Evolutionary conservation across 768 basidiomycete species (phyloP), one percentile per base, ranked within the genome.

Genomic region (Pisolithus marmoratus): DNA sequence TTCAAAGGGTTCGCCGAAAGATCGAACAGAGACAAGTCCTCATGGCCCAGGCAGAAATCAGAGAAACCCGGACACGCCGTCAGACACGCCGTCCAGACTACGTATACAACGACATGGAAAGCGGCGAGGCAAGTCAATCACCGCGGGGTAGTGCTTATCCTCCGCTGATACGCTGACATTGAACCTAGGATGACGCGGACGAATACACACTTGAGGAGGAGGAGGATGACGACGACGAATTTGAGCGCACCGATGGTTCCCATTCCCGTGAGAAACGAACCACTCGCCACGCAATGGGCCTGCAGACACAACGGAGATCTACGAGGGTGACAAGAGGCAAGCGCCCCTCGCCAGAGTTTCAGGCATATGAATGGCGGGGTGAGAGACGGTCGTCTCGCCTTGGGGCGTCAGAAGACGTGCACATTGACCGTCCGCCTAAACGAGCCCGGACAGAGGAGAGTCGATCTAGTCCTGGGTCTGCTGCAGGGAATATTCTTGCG

Each of bases 401-500:
- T 17, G 87, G 83, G 27, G 81, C 77, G 7, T 63, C 77, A 44
- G 61, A 67, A 29, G 86, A 85, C 6, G 67, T 66, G 36, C 74
- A 74, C 17, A 58, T 76, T 27, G 83, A 87, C 41, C 69, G 58
- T 29, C 82, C 78, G 38, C 65, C 72, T 20, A 90, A 90, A 63
- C 84, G 89, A 48, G 84, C 87, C 8, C 83, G 85, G 31, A 91
- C 88, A 37, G 87, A 83, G 61, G 87, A 90, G 38, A 87, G 86
- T 61, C 77, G 74, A 2, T 71, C 71, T n/a, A 77, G 72, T 40
- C 80, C 83, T 12, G 74, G 69, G 42, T 79, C 77, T 34, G 67
- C 63, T 23, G 65, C 60, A 26, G 61, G 70, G 46, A 56, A 64
- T 36, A 62, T 63, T 59, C 46, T 53, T 22, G 64, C 65, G 38